Base-by-base conservation (phyloP, 2,329 filamentous ascomycete species). In the Amauroascus verrucosus region DNA sequence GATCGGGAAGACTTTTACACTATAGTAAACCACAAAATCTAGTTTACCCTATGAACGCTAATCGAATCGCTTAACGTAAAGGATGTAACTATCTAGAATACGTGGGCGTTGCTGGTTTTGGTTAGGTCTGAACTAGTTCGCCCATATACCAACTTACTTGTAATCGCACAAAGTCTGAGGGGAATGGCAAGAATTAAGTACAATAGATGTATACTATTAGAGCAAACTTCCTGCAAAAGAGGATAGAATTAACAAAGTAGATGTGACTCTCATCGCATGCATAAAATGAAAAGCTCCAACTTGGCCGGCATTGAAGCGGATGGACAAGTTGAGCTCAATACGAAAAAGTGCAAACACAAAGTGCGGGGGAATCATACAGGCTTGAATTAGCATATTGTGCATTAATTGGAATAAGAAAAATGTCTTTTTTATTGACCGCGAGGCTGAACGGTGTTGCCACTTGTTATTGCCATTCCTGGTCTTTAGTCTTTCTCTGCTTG, bases 391-490 rank as follows among this genome's bases (percentile, higher is more conserved):
- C n/a, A n/a, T n/a, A n/a, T n/a, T n/a, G n/a, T n/a, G n/a, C n/a
- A n/a, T n/a, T n/a, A n/a, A n/a, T n/a, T n/a, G n/a, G n/a, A n/a
- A n/a, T n/a, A n/a, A n/a, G n/a, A n/a, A n/a, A n/a, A n/a, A n/a
- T n/a, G n/a, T 30, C 9, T 30, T 30, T 30, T 30, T 8, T 46
- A 50, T n/a, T 41, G 48, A n/a, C 24, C 33, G 33, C 43, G 54
- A 51, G 54, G 38, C 5, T 47, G 45, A 2, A 54, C 51, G 24
- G 40, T 38, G 18, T 50, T 33, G 22, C 54, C 44, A 20, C 47
- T 46, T n/a, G 55, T 57, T 24, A 57, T 30, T 20, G 55, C 55
- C 43, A 45, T 53, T 26, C 55, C 55, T 9, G 52, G 55, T 11
- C 22, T 41, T 16, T 47, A 18, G 16, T 40, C 11, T 14, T 26